phyloP scores from a whole-genome alignment of 1,139 yeast genomes.

The Saccharomycopsis phalli region DNA sequence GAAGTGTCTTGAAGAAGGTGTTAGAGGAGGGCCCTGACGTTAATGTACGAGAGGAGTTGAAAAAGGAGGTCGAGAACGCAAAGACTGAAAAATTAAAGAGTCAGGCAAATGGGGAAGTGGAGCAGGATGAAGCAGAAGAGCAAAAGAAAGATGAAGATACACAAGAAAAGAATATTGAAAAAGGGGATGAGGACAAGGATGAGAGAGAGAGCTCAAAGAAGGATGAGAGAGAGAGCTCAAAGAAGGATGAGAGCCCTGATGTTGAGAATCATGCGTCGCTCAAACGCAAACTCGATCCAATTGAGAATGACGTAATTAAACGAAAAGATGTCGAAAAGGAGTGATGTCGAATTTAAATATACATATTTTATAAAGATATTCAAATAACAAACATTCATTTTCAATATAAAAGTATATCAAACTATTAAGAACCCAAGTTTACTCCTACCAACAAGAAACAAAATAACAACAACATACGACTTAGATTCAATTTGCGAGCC shows the following conservation, averaged over 20 bases:
- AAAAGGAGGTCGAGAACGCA: conserved; percentile 3
- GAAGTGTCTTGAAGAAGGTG: conserved; percentile 48
- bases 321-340: too few relatives aligned
- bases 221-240: background rate
- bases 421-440: too few relatives aligned
- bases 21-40: conserved; percentile 32
- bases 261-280: too few relatives aligned
- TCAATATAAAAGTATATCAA: too few relatives aligned
- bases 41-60: conserved; percentile 28
- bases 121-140: background rate
- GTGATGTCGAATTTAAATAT: too few relatives aligned
- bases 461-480: too few relatives aligned
- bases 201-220: background rate
- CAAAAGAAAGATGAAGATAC: conserved; percentile 1
- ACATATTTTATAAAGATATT: too few relatives aligned
- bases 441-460: too few relatives aligned
- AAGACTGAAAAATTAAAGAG: background rate
- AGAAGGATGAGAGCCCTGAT: background rate
- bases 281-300: too few relatives aligned
- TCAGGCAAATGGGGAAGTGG: background rate
- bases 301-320: too few relatives aligned
- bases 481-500: too few relatives aligned
- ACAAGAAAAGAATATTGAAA: background rate
- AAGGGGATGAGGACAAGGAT: background rate
- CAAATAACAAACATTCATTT: too few relatives aligned